Percentiles rank a stretch among this genome's conserved stretches.
Conservation (phyloP, 768 basidiomycete genomes). For the Suillus ampliporus region DNA sequence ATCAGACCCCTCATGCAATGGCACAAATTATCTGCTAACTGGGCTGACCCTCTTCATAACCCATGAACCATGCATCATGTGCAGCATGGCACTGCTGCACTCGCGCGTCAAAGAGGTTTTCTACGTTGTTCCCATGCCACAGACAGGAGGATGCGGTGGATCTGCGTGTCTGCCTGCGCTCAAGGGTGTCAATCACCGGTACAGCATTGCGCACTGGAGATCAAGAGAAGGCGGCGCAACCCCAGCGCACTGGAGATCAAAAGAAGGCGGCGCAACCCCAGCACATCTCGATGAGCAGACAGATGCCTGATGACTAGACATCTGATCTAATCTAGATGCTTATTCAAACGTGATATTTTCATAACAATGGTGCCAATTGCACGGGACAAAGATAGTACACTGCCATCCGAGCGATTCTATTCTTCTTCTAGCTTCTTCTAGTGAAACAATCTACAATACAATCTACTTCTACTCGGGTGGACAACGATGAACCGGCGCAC, state of each 20-base stretch:
- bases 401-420: not conserved
- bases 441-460: not conserved
- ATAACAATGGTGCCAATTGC: no score
- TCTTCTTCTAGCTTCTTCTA: not conserved
- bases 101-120: constrained; percentile 91
- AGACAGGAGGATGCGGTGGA: constrained; percentile 89
- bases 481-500: not conserved
- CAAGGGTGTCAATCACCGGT: constrained; percentile 90
- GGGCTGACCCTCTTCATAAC: constrained; percentile 84
- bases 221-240: not conserved
- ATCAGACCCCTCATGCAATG: constrained; percentile 50
- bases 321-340: not conserved
- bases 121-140: constrained; percentile 70
- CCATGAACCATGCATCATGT: constrained; percentile 98
- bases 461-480: not conserved
- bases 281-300: constrained; percentile 25
- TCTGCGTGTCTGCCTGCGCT: constrained; percentile 76
- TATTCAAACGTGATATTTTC: no score
- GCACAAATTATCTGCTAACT: constrained; percentile 88
- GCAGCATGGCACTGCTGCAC: constrained; percentile 94
- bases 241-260: constrained; percentile 65
- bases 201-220: constrained; percentile 74
- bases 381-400: no score
- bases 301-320: constrained; percentile 32
- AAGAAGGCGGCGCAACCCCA: constrained; percentile 5